Percentiles rank a stretch among this genome's conserved stretches.
phyloP scores from a whole-genome alignment of 768 basidiomycete species.

The Psilocybe cyanescens region DNA sequence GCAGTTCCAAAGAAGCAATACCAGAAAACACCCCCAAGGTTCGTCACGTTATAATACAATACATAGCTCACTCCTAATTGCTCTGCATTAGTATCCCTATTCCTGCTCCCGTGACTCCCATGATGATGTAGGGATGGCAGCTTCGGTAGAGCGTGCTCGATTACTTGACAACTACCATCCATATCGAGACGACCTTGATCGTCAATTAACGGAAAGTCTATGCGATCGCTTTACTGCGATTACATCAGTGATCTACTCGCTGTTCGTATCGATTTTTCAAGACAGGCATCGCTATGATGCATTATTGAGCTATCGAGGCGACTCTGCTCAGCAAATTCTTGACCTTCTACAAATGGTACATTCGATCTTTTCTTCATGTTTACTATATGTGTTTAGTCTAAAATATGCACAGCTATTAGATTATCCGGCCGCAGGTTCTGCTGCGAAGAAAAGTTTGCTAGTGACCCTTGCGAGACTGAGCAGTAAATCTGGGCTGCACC shows the following conservation, averaged over 20 bases:
- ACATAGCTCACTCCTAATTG: not conserved
- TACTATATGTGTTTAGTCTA: not conserved
- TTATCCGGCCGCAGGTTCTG: conserved; percentile 13
- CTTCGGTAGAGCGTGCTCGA: not conserved
- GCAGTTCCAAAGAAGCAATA: not conserved
- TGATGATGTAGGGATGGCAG: not conserved
- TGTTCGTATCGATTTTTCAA: conserved; percentile 13
- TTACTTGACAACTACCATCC: conserved; percentile 7
- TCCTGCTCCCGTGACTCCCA: not conserved
- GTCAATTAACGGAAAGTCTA: not conserved
- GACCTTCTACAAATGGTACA: conserved; percentile 31
- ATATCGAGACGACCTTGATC: not conserved
- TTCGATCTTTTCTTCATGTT: not conserved
- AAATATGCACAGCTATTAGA: conserved; percentile 19
- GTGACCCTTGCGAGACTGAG: conserved; percentile 28
- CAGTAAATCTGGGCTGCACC: conserved; percentile 28
- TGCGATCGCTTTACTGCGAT: conserved; percentile 12
- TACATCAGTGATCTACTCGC: conserved; percentile 9
- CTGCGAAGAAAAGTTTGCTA: conserved; percentile 19
- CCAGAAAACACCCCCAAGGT: not conserved
- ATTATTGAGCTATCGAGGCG: conserved; percentile 9
- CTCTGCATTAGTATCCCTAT: not conserved
- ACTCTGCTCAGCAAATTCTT: conserved; percentile 20
- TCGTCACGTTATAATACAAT: not conserved
- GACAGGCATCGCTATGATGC: conserved; percentile 6